A percentile compares a stretch with the other conserved stretches of the same genome.
Evolutionary conservation across 495 filamentous ascomycete species (phyloP).

Genomic region (Penicillium subrubescens): DNA sequence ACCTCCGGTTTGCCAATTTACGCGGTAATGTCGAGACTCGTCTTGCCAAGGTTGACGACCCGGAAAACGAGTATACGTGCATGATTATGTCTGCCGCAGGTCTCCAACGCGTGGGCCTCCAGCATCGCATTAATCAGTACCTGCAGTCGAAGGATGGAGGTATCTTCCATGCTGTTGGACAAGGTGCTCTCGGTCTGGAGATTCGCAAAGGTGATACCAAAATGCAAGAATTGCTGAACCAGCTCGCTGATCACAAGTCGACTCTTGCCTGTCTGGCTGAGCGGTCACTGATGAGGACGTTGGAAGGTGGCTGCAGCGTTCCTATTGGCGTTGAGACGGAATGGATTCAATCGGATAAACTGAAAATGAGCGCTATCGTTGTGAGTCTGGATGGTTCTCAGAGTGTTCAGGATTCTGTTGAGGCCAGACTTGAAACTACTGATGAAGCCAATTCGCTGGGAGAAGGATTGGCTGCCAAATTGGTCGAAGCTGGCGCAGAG

Average conservation of each 20-base stretch:
- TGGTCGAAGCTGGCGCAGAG: constrained; percentile 19
- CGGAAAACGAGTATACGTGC: constrained; percentile 60
- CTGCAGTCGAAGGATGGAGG: constrained; percentile 65
- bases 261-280: constrained; percentile 66
- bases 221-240: constrained; percentile 52
- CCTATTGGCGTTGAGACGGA: constrained; percentile 71
- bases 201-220: constrained; percentile 62
- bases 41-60: constrained; percentile 71
- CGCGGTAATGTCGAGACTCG: constrained; percentile 83
- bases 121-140: constrained; percentile 67
- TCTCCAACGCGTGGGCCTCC: constrained; percentile 60
- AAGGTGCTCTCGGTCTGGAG: constrained; percentile 79
- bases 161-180: constrained; percentile 78
- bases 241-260: constrained; percentile 52
- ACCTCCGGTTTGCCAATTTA: constrained; percentile 66
- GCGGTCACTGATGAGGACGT: constrained; percentile 68
- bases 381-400: constrained; percentile 21
- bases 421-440: not conserved
- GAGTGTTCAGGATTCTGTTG: constrained; percentile 12
- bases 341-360: constrained; percentile 15
- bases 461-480: constrained; percentile 15
- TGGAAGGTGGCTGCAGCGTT: constrained; percentile 86
- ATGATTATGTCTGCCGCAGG: constrained; percentile 81
- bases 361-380: constrained; percentile 20
- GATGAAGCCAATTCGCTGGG: constrained; percentile 16